Evolutionary conservation across 257 asterid species (phyloP), one percentile per base, ranked within the genome.

Genomic region (Petrea volubilis): DNA sequence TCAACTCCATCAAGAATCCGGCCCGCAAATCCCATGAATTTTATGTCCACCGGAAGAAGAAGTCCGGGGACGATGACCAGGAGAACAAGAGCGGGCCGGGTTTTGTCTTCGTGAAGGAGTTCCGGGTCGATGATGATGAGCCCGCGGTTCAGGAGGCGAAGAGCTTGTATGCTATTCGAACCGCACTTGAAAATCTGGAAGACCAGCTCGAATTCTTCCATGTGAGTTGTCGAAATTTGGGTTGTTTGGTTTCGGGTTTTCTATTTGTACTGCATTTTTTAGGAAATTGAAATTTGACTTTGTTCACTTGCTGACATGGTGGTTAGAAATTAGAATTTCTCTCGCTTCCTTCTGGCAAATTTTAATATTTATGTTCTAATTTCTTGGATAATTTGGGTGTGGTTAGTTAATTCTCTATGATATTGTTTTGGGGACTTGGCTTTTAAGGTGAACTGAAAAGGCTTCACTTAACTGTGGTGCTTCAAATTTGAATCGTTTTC

Each of bases 191-290:
- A 47, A 83, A 88, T 68, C 96, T 95, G 13, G 98, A 95, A 76
- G 98, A 92, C 85, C 98, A 95, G 90, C 89, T 95, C 55, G 98
- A 95, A 66, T 85, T 92, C 75, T 90, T 95, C 78, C 96, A 92
- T 64, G 99, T 80, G 51, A 81, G 83, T 77, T n/a, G 6, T 2
- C 15, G 29, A 5, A 14, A 46, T 65, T 21, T 64, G 33, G 52
- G 9, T 43, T 1, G 33, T 38, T 49, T 14, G 10, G 21, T 41
- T 68, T 10, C 10, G 7, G 7, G 9, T 11, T 1, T 1, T 9
- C 6, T 14, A 1, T 29, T 38, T 11, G 7, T 9, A 55, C 17
- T 2, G 6, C 64, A 3, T 18, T 7, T 7, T 60, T 4, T 6
- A 62, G n/a, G 21, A 68, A 46, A 50, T 61, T 60, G 6, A 31